A percentile compares a stretch with the other conserved stretches of the same genome.
These are phyloP conservation scores for Yarrowia deformans DNA, from an alignment of 805 yeast species.

Conservation along the genomic window DNA sequence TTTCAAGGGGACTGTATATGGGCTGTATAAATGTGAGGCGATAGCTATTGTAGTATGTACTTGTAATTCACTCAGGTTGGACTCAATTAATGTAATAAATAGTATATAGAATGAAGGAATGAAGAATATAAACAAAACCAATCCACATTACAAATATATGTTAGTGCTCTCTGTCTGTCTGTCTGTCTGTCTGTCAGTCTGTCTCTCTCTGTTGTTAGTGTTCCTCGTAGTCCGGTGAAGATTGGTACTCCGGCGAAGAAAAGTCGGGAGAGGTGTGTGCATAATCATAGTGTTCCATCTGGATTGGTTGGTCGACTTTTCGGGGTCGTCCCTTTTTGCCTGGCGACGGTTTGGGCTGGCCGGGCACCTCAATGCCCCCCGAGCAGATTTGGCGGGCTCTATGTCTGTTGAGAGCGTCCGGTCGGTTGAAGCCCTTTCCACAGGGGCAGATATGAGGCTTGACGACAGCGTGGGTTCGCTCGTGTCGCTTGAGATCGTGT, in stretches of 20 bases:
- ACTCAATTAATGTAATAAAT: conserved; percentile 35
- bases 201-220: neutral
- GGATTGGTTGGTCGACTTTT: conserved; percentile 42
- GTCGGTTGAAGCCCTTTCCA: conserved; percentile 90
- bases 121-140: conserved; percentile 27
- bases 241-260: conserved; percentile 33
- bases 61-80: neutral
- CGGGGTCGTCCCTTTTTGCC: conserved; percentile 53
- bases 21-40: neutral
- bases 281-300: conserved; percentile 25
- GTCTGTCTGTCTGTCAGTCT: neutral
- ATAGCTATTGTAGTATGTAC: too few relatives aligned
- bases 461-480: conserved; percentile 80
- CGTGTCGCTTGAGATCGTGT: conserved; percentile 91
- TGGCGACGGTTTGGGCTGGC: conserved; percentile 47
- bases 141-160: conserved; percentile 17
- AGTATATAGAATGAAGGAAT: conserved; percentile 20
- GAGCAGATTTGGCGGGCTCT: conserved; percentile 76
- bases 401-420: conserved; percentile 87
- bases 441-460: conserved; percentile 78
- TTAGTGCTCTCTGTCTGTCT: conserved; percentile 5
- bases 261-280: conserved; percentile 36
- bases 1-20: neutral
- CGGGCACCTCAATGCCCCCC: conserved; percentile 60
- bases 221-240: conserved; percentile 22